Base-by-base conservation (phyloP, 1,284 basidiomycete genomes). In the Microbotryum saponariae region DNA sequence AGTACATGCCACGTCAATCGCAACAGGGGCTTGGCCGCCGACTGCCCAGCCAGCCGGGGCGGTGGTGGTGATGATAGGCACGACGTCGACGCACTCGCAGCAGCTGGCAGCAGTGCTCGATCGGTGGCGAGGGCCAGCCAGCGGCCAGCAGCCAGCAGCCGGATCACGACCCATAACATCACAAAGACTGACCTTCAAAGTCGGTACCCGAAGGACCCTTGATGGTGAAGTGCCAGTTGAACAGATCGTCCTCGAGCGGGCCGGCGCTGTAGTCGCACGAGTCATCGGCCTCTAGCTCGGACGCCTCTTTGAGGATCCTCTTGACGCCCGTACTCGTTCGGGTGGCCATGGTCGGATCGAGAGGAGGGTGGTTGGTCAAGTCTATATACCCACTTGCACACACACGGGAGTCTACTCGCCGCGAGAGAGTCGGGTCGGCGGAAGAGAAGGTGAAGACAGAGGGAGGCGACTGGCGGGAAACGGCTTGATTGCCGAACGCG, bases 151-250 rank as follows among this genome's bases (percentile, higher is more conserved):
- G 48, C 10, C 21, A 21, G 23, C 12, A 12, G 23, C 48, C 27
- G 48, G 12, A 23, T 50, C 25, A 71, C 56, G 88, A 74, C 64
- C 90, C 14, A 21, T 18, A 16, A 42, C 9, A 18, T 18, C 2
- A 16, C 9, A 42, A 18, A 42, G 4, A 50, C 68, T 55, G 89
- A 60, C 89, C 89, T 73, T 93, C 89, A 68, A 89, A 97, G 72
- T 94, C 91, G 31, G 88, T 91, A 6, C 85, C 89, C 21, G 82
- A 72, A 3, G 93, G 85, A 1, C 93, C 94, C 64, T 91, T 85
- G 55, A 97, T 80, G 8, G 94, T 97, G 72, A 92, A 97, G 74
- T 97, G 93, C 94, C 94, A 98, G 80, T 96, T 91, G 58, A 74
- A 76, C 37, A 76, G 70, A 65, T 77, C 72, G 60, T 73, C 72